These are phyloP conservation scores for apple (Malus domestica) DNA, from an alignment of 306 rosid genomes.

Conservation along the genomic window ASM211411v1 NC_041799.1:12732001-12732500, in stretches of 20 bases:
- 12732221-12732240: too few relatives aligned
- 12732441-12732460: constrained; percentile 12
- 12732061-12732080: neutral
- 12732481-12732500: constrained; percentile 33
- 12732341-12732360: neutral
- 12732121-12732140: neutral
- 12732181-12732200: neutral
- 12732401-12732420: neutral
- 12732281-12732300: too few relatives aligned
- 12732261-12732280: too few relatives aligned
- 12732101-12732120: neutral
- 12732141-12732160: neutral
- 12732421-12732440: neutral
- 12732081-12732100: neutral
- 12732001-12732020: too few relatives aligned
- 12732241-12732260: too few relatives aligned
- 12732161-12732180: neutral
- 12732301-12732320: too few relatives aligned
- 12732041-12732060: too few relatives aligned
- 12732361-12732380: neutral
- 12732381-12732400: neutral
- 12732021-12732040: too few relatives aligned
- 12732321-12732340: too few relatives aligned
- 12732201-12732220: neutral
- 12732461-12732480: constrained; percentile 30